These are phyloP conservation scores for Megacollybia marginata DNA, from an alignment of 768 basidiomycete species.

Conservation along the genomic window DNA sequence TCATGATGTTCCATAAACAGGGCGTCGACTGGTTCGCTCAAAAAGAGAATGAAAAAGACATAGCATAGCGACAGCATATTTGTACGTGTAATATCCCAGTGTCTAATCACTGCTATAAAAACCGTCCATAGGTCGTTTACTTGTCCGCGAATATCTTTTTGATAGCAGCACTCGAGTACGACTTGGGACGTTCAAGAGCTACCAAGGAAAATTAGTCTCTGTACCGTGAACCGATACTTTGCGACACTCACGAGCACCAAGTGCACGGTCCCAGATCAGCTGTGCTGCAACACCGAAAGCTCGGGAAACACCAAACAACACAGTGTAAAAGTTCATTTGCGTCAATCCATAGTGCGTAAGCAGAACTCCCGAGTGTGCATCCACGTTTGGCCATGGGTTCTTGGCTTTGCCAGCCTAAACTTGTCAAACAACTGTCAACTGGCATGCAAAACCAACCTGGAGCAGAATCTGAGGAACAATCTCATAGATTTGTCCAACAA, in stretches of 20 bases:
- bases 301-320: slow-evolving; percentile 94
- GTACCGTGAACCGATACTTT: background rate
- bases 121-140: background rate
- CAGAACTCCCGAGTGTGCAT: slow-evolving; percentile 91
- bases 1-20: slow-evolving; percentile 95
- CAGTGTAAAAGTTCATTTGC: slow-evolving; percentile 96
- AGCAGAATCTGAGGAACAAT: slow-evolving; percentile 88
- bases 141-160: slow-evolving; percentile 70
- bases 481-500: slow-evolving; percentile 84
- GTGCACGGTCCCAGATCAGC: slow-evolving; percentile 89
- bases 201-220: slow-evolving; percentile 1
- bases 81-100: no score
- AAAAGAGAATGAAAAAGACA: background rate
- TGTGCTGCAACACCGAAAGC: slow-evolving; percentile 87
- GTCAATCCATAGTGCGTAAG: slow-evolving; percentile 80
- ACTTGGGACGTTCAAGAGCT: slow-evolving; percentile 90
- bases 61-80: background rate
- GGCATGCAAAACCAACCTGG: slow-evolving; percentile 31
- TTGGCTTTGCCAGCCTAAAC: slow-evolving; percentile 80
- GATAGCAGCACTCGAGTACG: slow-evolving; percentile 77
- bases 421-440: background rate
- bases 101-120: background rate
- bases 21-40: slow-evolving; percentile 60
- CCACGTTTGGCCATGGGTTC: slow-evolving; percentile 96
- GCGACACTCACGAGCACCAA: slow-evolving; percentile 71